Evolutionary conservation across 2,329 filamentous ascomycete genomes (phyloP).

Genomic region (Tolypocladium cylindrosporum): DNA sequence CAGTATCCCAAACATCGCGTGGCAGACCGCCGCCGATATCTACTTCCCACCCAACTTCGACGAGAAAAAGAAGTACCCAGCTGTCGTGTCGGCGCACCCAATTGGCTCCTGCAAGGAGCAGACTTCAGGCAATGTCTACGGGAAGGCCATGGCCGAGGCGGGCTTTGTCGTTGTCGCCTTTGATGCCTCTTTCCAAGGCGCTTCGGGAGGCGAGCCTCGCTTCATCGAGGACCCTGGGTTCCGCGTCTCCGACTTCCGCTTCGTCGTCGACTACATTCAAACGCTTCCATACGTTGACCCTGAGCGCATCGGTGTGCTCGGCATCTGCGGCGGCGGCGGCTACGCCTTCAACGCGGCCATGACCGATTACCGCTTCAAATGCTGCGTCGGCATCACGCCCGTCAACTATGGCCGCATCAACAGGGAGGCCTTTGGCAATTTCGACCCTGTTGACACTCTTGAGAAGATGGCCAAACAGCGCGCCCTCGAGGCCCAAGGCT

Average conservation of each 20-base stretch:
- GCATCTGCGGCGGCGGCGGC: conserved; percentile 26
- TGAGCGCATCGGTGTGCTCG: conserved; percentile 23
- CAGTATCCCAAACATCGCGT: no score
- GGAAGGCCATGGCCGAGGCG: background rate
- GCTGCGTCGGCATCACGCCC: conserved; percentile 18
- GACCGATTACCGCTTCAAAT: conserved; percentile 25
- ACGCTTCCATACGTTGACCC: conserved; percentile 16
- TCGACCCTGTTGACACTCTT: conserved; percentile 1
- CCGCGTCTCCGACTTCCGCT: conserved; percentile 21
- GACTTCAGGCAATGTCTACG: background rate
- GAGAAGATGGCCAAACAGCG: conserved; percentile 3
- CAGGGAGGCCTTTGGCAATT: background rate
- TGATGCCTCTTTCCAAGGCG: conserved; percentile 26
- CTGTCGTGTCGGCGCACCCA: background rate
- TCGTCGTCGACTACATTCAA: conserved; percentile 20
- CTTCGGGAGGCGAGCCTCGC: conserved; percentile 19
- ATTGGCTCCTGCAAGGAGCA: background rate
- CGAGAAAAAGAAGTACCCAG: no score
- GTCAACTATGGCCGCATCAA: conserved; percentile 14
- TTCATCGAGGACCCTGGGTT: conserved; percentile 24
- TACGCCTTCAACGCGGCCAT: conserved; percentile 22
- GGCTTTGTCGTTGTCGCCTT: conserved; percentile 6
- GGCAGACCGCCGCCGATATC: no score
- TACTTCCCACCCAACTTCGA: no score
- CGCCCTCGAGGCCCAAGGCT: background rate